Evolutionary conservation across 2,329 filamentous ascomycete genomes (phyloP), one percentile per base, ranked within the genome.

Genomic region (Epichloe bromicola): DNA sequence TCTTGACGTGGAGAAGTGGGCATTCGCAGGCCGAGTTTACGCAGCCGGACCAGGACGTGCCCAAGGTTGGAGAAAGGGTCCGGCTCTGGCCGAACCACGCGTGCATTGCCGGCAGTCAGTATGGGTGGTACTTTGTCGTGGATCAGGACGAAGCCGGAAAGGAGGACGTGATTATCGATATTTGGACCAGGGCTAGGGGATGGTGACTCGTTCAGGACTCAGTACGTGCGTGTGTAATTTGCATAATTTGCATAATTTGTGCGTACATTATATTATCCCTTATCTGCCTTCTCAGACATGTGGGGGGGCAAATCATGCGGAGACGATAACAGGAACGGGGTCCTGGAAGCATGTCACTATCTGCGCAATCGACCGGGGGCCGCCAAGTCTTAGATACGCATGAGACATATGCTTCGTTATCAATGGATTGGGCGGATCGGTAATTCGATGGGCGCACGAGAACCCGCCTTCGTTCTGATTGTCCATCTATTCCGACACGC

Each of bases 41-140:
- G 14, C 12, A 17, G 17, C 42, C 54, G 40, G 54, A 58, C 15
- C 48, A 52, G 45, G 56, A 61, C 12, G 67, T 71, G 39, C 73
- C 72, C 0, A 63, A 70, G 11, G 70, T 87, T 34, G 86, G 86
- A 0, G 77, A 88, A 60, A 79, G 80, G 59, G 66, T 90, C 26
- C 72, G 80, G 52, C 69, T 91, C 7, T 90, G 83, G 80, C 86
- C 86, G 0, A 91, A 91, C 59, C 87, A 93, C 67, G 80, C 86
- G 37, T 93, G 87, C 63, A 83, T 91, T 57, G 78, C 86, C 1
- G 82, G 84, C 0, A 82, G 81, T 0, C 78, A 79, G 30, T 86
- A 83, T 67, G 80, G 76, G 2, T 87, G 80, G 74, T 93, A 88
- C 67, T 68, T 88, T 19, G 70, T 91, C 36, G 79, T 90, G 2